Conservation (phyloP, 2,329 filamentous ascomycete species). For the Chrysosporium queenslandicum region DNA sequence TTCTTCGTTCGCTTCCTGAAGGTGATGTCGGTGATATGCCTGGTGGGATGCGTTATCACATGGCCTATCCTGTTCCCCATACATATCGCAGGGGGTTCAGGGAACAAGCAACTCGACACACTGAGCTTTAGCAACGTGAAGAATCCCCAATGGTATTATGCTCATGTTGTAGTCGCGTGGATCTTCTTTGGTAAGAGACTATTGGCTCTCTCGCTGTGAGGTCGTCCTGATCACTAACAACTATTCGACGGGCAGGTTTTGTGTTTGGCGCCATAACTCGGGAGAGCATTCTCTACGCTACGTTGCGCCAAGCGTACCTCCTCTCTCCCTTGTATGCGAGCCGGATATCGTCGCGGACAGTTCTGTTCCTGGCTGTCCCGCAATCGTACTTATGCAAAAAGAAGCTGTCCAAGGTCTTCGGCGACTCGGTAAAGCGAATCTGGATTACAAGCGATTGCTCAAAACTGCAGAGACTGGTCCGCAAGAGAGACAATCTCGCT, state of each 20-base stretch:
- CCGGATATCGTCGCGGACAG: constrained; percentile 77
- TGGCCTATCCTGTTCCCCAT: constrained; percentile 85
- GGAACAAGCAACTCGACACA: constrained; percentile 58
- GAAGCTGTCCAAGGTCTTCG: constrained; percentile 68
- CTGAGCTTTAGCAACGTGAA: constrained; percentile 70
- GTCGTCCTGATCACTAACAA: no score
- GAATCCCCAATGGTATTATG: constrained; percentile 59
- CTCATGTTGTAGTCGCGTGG: constrained; percentile 66
- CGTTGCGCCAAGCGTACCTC: constrained; percentile 80
- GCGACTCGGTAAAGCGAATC: constrained; percentile 64
- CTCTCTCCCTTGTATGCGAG: constrained; percentile 73
- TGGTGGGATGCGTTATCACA: constrained; percentile 71
- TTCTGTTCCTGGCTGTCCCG: constrained; percentile 80
- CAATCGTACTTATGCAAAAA: constrained; percentile 63
- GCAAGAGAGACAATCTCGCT: constrained; percentile 67
- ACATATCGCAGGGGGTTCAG: constrained; percentile 69
- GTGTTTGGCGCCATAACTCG: constrained; percentile 77
- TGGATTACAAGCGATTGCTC: constrained; percentile 75
- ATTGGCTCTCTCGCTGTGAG: no score
- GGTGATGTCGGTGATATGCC: constrained; percentile 64
- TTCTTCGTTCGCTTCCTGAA: constrained; percentile 83
- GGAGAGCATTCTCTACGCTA: constrained; percentile 84
- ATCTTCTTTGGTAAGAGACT: constrained; percentile 55
- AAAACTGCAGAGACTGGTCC: constrained; percentile 65
- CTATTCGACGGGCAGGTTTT: constrained; percentile 40